Evolutionary conservation across 2,329 filamentous ascomycete species (phyloP).

Genomic region (Colletotrichum simmondsii): DNA sequence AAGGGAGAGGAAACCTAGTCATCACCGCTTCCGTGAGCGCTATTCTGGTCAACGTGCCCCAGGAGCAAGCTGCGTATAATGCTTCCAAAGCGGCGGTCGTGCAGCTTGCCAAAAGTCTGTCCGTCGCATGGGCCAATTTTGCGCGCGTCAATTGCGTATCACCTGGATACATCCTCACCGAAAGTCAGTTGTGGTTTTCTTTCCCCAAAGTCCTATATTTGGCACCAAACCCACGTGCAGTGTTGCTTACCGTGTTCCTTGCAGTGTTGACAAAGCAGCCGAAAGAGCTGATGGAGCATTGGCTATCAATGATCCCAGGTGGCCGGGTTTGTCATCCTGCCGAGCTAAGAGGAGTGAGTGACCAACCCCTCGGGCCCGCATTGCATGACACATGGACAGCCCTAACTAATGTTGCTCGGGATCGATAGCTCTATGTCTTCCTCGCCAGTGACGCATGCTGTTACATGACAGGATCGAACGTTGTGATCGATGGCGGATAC

Average conservation of each 20-base stretch:
- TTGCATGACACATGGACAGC: not conserved
- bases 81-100: not conserved
- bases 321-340: conserved; percentile 4
- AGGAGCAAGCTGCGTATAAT: not conserved
- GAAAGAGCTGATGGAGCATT: not conserved
- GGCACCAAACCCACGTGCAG: not conserved
- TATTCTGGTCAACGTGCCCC: not conserved
- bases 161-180: not conserved
- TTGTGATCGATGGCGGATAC: not conserved
- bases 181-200: not conserved
- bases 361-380: not conserved
- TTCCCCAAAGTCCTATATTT: not conserved
- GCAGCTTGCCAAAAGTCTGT: not conserved
- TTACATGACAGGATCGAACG: not conserved
- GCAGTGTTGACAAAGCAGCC: not conserved
- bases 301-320: not conserved
- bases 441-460: not conserved
- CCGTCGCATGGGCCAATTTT: not conserved
- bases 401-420: not conserved
- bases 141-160: not conserved
- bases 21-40: not conserved
- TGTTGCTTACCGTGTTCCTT: not conserved
- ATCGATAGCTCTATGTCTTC: not conserved
- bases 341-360: not conserved
- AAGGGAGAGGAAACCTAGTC: not conserved